A percentile compares a stretch with the other conserved stretches of the same genome.
These are phyloP conservation scores for Dendrobium nobile DNA, from an alignment of 106 monocot genomes.

Conservation along the genomic window DNA sequence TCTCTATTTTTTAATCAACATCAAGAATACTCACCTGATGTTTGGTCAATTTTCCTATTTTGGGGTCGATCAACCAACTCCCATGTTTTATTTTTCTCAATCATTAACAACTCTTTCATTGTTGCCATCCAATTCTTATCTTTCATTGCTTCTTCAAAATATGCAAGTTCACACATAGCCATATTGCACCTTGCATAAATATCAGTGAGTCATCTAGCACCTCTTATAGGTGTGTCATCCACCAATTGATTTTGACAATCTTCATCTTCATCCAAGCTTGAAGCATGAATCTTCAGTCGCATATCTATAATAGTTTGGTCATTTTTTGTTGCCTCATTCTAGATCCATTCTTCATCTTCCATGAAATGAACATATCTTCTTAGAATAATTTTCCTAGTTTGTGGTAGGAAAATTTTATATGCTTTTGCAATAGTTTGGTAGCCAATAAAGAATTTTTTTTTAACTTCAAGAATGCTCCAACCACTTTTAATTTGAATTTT, in stretches of 20 bases:
- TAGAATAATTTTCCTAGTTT: background rate
- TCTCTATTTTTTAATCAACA: too few relatives aligned
- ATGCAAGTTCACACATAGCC: background rate
- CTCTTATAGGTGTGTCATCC: background rate
- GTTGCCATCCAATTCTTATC: background rate
- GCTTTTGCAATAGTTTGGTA: background rate
- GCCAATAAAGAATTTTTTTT: conserved; percentile 4
- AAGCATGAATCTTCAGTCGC: background rate
- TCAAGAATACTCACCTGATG: too few relatives aligned
- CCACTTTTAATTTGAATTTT: conserved; percentile 10
- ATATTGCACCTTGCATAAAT: conserved; percentile 9
- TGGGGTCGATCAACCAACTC: background rate
- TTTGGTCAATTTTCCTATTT: background rate
- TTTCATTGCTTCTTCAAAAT: background rate
- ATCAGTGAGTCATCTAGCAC: background rate
- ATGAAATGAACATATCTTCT: conserved; percentile 10
- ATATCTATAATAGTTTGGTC: too few relatives aligned
- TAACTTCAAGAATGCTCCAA: background rate
- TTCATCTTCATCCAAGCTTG: background rate
- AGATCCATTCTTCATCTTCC: conserved; percentile 4
- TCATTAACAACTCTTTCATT: conserved; percentile 2
- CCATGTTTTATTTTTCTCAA: background rate
- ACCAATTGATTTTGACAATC: background rate
- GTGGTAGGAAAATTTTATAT: conserved; percentile 3
- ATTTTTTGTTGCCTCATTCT: background rate